These are phyloP conservation scores for Angomonas deanei DNA, from an alignment of 208 protist genomes.

Conservation along the genomic window DNA sequence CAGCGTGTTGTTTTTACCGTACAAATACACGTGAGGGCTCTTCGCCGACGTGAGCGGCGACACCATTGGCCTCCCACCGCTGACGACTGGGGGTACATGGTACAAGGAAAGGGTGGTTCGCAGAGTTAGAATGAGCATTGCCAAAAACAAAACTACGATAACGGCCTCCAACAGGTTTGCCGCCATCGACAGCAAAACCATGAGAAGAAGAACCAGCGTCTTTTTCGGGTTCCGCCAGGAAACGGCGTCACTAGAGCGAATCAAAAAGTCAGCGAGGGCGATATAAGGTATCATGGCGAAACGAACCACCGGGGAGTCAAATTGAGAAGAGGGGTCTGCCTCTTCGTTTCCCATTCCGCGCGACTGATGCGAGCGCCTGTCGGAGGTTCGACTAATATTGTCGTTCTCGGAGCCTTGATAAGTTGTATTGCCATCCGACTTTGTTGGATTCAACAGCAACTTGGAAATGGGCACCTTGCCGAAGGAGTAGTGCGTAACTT, in stretches of 20 bases:
- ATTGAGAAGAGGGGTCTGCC: neutral
- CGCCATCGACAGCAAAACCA: constrained; percentile 35
- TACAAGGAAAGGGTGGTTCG: constrained; percentile 52
- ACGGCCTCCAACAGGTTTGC: constrained; percentile 44
- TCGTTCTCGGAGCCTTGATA: neutral
- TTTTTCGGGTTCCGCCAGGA: constrained; percentile 60
- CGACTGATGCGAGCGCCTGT: neutral
- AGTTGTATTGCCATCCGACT: no score
- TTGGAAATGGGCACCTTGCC: constrained; percentile 31
- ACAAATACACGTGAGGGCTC: constrained; percentile 46
- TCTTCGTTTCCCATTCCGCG: neutral
- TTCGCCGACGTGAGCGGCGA: constrained; percentile 15
- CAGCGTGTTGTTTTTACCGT: constrained; percentile 53
- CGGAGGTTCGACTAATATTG: neutral
- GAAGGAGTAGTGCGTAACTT: constrained; percentile 64
- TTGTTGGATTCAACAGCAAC: constrained; percentile 15
- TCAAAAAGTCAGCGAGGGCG: constrained; percentile 43
- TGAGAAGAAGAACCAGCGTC: constrained; percentile 50
- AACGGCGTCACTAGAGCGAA: constrained; percentile 44
- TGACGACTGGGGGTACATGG: constrained; percentile 30
- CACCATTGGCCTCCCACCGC: constrained; percentile 1
- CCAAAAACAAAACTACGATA: constrained; percentile 37
- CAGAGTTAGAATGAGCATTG: constrained; percentile 25
- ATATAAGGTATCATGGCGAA: constrained; percentile 79
- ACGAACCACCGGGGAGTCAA: constrained; percentile 46